Conservation (phyloP, 192 early-diverging fungal species). For the Backusella westeae region DNA sequence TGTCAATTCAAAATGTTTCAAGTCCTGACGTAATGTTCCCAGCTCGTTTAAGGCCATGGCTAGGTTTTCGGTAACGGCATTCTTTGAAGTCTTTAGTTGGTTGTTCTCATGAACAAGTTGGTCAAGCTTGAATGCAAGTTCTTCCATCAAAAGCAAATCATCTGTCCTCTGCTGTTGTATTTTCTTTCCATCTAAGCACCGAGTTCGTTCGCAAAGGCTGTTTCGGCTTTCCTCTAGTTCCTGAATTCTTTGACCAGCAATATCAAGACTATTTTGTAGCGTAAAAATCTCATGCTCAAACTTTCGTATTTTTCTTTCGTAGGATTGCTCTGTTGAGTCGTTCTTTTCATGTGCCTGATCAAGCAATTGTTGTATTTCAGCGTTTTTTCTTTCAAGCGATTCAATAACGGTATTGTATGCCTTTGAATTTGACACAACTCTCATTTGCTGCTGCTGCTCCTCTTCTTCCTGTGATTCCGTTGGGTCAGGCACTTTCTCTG, state of each 20-base stretch:
- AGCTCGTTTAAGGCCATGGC: conserved; percentile 19
- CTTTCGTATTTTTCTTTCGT: conserved; percentile 18
- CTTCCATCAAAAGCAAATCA: not conserved
- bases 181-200: not conserved
- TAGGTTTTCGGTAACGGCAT: conserved; percentile 24
- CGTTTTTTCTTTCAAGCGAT: conserved; percentile 27
- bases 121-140: conserved; percentile 22
- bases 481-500: not conserved
- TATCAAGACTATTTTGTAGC: conserved; percentile 22
- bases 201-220: not conserved
- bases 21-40: conserved; percentile 19
- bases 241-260: conserved; percentile 28
- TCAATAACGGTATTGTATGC: conserved; percentile 19
- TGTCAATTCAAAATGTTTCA: conserved; percentile 23
- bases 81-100: conserved; percentile 18
- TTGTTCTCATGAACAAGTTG: conserved; percentile 32
- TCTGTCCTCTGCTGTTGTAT: not conserved
- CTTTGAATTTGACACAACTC: not conserved
- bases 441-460: not conserved
- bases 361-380: conserved; percentile 19
- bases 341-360: conserved; percentile 6
- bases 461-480: not conserved
- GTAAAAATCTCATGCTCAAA: conserved; percentile 22
- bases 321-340: not conserved
- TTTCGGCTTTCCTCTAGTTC: conserved; percentile 29